Evolutionary conservation across 116 monocot species (phyloP).

Genomic region (Zostera marina): DNA sequence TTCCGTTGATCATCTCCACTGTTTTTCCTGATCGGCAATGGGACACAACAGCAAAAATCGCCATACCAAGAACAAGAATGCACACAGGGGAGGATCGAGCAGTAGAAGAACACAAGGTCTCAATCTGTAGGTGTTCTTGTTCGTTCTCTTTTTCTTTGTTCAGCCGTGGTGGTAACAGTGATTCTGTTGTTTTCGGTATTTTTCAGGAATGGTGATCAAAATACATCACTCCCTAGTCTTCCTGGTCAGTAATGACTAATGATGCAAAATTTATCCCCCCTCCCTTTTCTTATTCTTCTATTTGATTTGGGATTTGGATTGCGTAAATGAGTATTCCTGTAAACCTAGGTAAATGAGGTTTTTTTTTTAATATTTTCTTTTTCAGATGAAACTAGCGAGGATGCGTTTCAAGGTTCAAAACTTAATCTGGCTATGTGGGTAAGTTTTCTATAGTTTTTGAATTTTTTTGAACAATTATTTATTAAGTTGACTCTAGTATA

Average conservation of each 20-base stretch:
- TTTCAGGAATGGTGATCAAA: conserved; percentile 7
- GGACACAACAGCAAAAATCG: conserved; percentile 2
- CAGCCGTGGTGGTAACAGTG: background rate
- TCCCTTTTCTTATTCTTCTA: background rate
- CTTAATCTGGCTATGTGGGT: conserved; percentile 98
- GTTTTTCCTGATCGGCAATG: background rate
- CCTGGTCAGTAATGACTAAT: background rate
- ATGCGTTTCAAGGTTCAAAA: conserved; percentile 19
- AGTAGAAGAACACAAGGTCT: background rate
- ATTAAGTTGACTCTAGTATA: no score
- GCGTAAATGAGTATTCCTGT: background rate
- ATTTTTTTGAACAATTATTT: no score
- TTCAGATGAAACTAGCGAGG: conserved; percentile 42
- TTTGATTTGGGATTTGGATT: background rate
- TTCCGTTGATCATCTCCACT: background rate
- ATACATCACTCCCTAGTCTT: conserved; percentile 6
- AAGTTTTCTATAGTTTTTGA: conserved; percentile 10
- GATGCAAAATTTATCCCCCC: background rate
- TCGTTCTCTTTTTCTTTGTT: background rate
- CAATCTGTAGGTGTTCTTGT: background rate
- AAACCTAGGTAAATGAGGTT: background rate
- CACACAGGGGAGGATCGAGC: conserved; percentile 2
- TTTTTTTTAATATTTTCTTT: conserved; percentile 2
- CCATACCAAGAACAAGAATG: background rate
- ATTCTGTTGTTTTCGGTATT: background rate